Evolutionary conservation across 163 green algal genomes (phyloP).

Genomic region (Chlamydomonas reinhardtii): DNA sequence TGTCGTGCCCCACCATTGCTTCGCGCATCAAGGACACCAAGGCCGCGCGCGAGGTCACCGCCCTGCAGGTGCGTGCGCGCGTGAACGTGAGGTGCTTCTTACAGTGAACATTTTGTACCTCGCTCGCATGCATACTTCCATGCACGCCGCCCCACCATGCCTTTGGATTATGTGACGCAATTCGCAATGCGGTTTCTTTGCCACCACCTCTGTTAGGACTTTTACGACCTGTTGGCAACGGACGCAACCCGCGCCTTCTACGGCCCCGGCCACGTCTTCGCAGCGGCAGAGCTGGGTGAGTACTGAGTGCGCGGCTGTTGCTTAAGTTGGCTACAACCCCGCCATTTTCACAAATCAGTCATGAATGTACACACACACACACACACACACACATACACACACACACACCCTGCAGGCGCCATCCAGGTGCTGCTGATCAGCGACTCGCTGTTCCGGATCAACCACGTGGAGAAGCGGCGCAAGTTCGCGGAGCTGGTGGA

Average conservation of each 20-base stretch:
- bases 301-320: too few relatives aligned
- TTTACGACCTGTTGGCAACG: constrained; percentile 88
- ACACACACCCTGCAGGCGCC: constrained; percentile 65
- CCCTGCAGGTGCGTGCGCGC: constrained; percentile 19
- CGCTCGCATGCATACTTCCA: too few relatives aligned
- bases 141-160: too few relatives aligned
- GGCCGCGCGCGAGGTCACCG: constrained; percentile 71
- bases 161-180: too few relatives aligned
- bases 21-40: constrained; percentile 94
- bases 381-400: too few relatives aligned
- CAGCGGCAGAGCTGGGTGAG: constrained; percentile 86
- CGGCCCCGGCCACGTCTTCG: constrained; percentile 92
- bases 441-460: constrained; percentile 85
- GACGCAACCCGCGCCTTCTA: constrained; percentile 95
- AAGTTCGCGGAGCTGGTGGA: constrained; percentile 89
- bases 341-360: too few relatives aligned
- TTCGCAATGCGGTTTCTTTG: too few relatives aligned
- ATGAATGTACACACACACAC: too few relatives aligned
- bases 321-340: too few relatives aligned
- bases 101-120: too few relatives aligned
- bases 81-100: too few relatives aligned
- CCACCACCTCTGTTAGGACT: constrained; percentile 69
- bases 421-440: constrained; percentile 94
- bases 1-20: constrained; percentile 78
- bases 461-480: constrained; percentile 75